A percentile compares a stretch with the other conserved stretches of the same genome.
These are phyloP conservation scores for Colletotrichum liaoningense DNA, from an alignment of 2,329 filamentous ascomycete species.

Conservation along the genomic window DNA sequence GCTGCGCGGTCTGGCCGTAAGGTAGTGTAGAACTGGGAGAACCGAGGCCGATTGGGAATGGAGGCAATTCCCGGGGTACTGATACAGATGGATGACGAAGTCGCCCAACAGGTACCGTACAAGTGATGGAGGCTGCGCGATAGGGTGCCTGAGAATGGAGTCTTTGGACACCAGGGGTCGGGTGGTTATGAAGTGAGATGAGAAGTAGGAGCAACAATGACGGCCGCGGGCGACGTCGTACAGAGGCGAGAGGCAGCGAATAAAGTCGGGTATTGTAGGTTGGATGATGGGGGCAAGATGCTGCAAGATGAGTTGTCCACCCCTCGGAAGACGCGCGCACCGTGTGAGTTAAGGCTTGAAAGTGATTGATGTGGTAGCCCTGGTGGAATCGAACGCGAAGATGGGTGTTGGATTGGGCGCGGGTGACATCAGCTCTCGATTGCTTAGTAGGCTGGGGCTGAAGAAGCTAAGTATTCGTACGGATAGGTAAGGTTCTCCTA, in stretches of 20 bases:
- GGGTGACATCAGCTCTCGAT: constrained; percentile 24
- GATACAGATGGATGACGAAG: constrained; percentile 1
- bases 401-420: constrained; percentile 14
- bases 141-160: background rate
- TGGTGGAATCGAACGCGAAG: background rate
- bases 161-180: background rate
- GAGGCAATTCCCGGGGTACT: constrained; percentile 7
- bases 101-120: background rate
- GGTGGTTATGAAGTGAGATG: constrained; percentile 2
- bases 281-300: constrained; percentile 19
- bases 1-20: constrained; percentile 18
- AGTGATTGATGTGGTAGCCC: background rate
- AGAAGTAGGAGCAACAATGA: constrained; percentile 1
- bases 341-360: constrained; percentile 10
- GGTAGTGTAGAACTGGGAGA: constrained; percentile 1
- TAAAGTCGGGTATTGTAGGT: constrained; percentile 17
- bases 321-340: constrained; percentile 23
- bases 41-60: constrained; percentile 18
- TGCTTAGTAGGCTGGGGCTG: constrained; percentile 20
- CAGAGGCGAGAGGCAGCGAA: constrained; percentile 22
- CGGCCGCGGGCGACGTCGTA: constrained; percentile 16
- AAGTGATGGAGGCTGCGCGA: background rate
- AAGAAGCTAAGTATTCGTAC: background rate
- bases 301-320: constrained; percentile 39
- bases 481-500: background rate